These are phyloP conservation scores for Wickerhamomyces sp. DNA, from an alignment of 1,139 yeast genomes.

Conservation along the genomic window DNA sequence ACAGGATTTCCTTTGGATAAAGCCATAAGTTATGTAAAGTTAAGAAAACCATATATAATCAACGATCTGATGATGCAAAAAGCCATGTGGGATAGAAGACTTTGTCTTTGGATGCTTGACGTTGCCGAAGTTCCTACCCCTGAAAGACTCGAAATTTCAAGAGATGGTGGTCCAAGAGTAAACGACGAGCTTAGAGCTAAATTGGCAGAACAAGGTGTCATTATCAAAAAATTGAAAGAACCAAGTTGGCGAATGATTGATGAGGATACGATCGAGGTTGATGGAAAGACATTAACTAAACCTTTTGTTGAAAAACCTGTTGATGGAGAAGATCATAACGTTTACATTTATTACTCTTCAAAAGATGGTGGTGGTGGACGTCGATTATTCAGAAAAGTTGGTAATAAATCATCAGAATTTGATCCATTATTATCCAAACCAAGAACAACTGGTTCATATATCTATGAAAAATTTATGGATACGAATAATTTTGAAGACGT, in stretches of 20 bases:
- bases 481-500: constrained; percentile 98
- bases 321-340: constrained; percentile 98
- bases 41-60: constrained; percentile 84
- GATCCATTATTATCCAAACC: constrained; percentile 75
- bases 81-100: constrained; percentile 91
- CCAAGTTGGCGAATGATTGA: constrained; percentile 87
- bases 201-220: constrained; percentile 56
- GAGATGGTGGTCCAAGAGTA: constrained; percentile 95
- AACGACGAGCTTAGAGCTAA: constrained; percentile 57
- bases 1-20: constrained; percentile 94
- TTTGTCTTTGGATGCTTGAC: constrained; percentile 77
- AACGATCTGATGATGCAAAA: constrained; percentile 91
- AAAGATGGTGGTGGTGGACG: constrained; percentile 98
- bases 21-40: constrained; percentile 85
- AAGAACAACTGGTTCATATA: constrained; percentile 85
- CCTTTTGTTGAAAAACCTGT: constrained; percentile 99
- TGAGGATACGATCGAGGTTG: constrained; percentile 75
- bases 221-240: constrained; percentile 49
- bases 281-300: constrained; percentile 66
- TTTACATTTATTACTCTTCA: constrained; percentile 83
- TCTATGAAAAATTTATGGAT: constrained; percentile 94
- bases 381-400: constrained; percentile 87
- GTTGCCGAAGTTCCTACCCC: constrained; percentile 89
- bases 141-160: constrained; percentile 73
- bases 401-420: constrained; percentile 94